Base-by-base conservation (phyloP, 2,329 filamentous ascomycete species). In the Calonectria fujianensis region DNA sequence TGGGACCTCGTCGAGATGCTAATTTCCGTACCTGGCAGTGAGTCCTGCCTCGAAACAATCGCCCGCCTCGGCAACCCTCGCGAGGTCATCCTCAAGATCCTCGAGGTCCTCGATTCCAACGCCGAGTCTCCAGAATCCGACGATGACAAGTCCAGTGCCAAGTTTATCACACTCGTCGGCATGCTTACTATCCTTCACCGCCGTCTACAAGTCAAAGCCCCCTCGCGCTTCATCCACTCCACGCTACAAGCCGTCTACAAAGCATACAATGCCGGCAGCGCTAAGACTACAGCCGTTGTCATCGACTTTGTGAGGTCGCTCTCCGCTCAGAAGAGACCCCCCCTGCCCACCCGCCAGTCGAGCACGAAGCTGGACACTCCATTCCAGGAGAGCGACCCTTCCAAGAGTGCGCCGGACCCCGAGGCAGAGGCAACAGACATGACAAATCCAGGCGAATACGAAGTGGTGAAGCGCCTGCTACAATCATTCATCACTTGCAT, bases 1-100 rank as follows among this genome's bases (percentile, higher is more conserved):
- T 97, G 95, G 95, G 95, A 97, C 83, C 86, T 96, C 67, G 93
- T 97, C 29, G 93, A 94, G 82, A 91, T 95, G 81, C 89, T 97
- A 6, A 88, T 96, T 31, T 89, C 91, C 45, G 85, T 95, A 7
- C 89, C 94, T 1, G 91, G 90, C 16, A 93, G 93, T n/a, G 92
- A 94, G 78, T 85, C 89, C 61, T 96, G 94, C 82, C 88, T 96
- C 20, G 91, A 93, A 82, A 94, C 93, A 37, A 92, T 96, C 68
- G 94, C 94, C 39, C 90, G 93, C 31, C 88, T 95, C 50, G 95
- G 94, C 66, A 97, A 96, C 82, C 95, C 95, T 1, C 89, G 94
- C 66, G 95, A 97, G 84, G 94, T 96, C 59, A 93, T 96, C 74
- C 88, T 97, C 79, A 96, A 96, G 82, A 92, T 95, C 37, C 93